Evolutionary conservation across 2,329 filamentous ascomycete species (phyloP).

Genomic region (Colletotrichum graminicola): DNA sequence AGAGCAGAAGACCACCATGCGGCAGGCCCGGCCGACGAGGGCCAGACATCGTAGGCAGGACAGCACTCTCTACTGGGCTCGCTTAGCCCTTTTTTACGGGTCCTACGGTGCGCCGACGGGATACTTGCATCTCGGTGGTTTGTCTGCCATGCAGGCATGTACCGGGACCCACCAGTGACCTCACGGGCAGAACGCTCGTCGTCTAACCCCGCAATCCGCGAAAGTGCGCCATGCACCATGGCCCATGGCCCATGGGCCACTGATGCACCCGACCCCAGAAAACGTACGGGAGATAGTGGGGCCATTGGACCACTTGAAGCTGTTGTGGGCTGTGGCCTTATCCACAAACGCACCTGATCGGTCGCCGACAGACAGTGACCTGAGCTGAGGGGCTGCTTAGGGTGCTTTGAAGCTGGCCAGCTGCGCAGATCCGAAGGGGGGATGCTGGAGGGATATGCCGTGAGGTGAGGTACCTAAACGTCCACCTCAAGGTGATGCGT

Average conservation of each 20-base stretch:
- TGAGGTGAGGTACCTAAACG: conserved; percentile 17
- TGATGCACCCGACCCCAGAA: conserved; percentile 47
- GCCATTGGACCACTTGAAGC: conserved; percentile 41
- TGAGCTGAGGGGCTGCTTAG: conserved; percentile 29
- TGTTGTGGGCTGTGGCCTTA: conserved; percentile 40
- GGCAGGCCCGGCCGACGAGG: neutral
- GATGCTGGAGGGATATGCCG: conserved; percentile 9
- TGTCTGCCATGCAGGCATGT: conserved; percentile 31
- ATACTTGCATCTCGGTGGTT: conserved; percentile 33
- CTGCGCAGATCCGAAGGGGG: conserved; percentile 23
- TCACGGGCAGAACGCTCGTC: conserved; percentile 31
- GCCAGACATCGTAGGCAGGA: neutral
- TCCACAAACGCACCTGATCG: conserved; percentile 42
- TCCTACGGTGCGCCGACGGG: conserved; percentile 5
- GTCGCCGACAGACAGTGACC: conserved; percentile 25
- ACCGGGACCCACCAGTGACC: conserved; percentile 42
- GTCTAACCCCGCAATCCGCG: conserved; percentile 47
- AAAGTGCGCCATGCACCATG: conserved; percentile 35
- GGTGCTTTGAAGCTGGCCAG: conserved; percentile 14
- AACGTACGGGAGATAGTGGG: conserved; percentile 43
- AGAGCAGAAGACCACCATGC: conserved; percentile 16
- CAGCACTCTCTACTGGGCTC: conserved; percentile 14
- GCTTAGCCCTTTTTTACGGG: conserved; percentile 12
- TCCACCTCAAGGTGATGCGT: conserved; percentile 12
- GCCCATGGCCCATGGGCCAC: conserved; percentile 41